Evolutionary conservation across 148 eudicot genomes (phyloP).

Genomic region (Mesembryanthemum crystallinum): DNA sequence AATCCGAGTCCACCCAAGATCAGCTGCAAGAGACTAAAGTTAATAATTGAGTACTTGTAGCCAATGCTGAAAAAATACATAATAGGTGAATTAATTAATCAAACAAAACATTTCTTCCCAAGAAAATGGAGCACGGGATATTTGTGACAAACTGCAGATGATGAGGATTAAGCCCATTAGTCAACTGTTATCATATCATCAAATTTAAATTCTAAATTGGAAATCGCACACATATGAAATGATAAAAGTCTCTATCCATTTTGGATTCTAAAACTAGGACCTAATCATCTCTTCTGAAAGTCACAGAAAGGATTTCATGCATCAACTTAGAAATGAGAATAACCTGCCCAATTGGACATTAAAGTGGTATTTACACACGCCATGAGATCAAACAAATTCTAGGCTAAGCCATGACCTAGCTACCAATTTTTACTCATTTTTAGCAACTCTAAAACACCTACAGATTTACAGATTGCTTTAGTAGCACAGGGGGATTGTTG

Average conservation of each 20-base stretch:
- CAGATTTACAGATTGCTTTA: background rate
- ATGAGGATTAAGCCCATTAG: background rate
- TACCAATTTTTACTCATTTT: background rate
- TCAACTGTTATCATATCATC: background rate
- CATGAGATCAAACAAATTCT: background rate
- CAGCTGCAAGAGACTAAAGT: conserved; percentile 50
- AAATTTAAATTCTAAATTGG: background rate
- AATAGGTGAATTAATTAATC: background rate
- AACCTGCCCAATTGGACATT: background rate
- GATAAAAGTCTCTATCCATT: background rate
- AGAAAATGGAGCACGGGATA: background rate
- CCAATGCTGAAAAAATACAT: background rate
- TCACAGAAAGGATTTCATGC: background rate
- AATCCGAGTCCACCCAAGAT: conserved; percentile 94
- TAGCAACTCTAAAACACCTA: background rate
- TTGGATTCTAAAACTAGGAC: background rate
- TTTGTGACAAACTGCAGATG: background rate
- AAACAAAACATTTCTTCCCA: background rate
- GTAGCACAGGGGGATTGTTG: too few species aligned
- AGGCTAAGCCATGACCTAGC: background rate
- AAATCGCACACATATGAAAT: background rate
- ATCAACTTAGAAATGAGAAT: background rate
- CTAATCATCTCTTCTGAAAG: background rate
- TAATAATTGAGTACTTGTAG: background rate
- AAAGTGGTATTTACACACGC: background rate